These are phyloP conservation scores for Podosphaera leucotricha DNA, from an alignment of 2,329 filamentous ascomycete species.

Conservation along the genomic window DNA sequence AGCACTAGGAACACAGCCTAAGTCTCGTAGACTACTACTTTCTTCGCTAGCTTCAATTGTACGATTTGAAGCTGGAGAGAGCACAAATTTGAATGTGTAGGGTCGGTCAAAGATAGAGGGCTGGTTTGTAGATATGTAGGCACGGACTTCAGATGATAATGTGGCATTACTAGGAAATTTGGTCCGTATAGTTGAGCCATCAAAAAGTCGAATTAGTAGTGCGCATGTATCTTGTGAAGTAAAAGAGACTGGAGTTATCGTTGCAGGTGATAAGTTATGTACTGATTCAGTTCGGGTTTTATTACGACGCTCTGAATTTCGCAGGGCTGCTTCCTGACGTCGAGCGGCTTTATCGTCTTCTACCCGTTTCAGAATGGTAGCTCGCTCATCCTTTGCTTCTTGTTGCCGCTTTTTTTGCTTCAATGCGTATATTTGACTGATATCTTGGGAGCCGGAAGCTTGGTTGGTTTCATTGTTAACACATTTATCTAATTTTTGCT, in stretches of 20 bases:
- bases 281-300: conserved; percentile 8
- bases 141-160: conserved; percentile 41
- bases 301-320: conserved; percentile 19
- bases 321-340: conserved; percentile 28
- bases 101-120: conserved; percentile 29
- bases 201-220: conserved; percentile 61
- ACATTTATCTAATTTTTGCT: background rate
- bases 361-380: conserved; percentile 49
- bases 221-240: conserved; percentile 21
- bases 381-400: conserved; percentile 42
- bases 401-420: conserved; percentile 36
- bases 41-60: conserved; percentile 58
- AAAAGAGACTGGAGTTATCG: conserved; percentile 2
- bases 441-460: conserved; percentile 1
- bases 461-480: background rate
- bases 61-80: conserved; percentile 54
- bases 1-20: conserved; percentile 55
- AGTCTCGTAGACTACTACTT: conserved; percentile 35
- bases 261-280: conserved; percentile 2
- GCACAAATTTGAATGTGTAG: conserved; percentile 66
- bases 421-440: conserved; percentile 25
- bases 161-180: conserved; percentile 42
- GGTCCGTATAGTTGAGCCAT: conserved; percentile 55
- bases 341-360: conserved; percentile 53
- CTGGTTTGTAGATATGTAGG: conserved; percentile 49